phyloP scores from a whole-genome alignment of 192 early-diverging fungal species.

The Glomus cerebriforme region DNA sequence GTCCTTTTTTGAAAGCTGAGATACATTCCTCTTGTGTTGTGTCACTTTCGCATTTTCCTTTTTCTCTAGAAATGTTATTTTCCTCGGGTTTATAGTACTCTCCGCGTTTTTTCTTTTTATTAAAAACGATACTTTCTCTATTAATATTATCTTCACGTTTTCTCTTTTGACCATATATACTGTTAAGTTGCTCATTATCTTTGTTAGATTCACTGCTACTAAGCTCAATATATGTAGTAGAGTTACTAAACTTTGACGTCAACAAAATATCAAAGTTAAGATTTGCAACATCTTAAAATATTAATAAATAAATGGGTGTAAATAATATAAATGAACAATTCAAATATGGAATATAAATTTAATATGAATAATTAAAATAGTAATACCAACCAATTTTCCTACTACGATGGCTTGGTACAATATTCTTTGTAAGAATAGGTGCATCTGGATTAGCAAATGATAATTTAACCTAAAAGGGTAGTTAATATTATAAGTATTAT shows the following conservation, averaged over 20 bases:
- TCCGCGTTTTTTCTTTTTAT: neutral
- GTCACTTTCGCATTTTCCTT: neutral
- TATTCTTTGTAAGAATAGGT: neutral
- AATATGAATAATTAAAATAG: neutral
- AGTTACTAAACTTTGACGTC: neutral
- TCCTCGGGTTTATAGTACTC: neutral
- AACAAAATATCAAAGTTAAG: neutral
- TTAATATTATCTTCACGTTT: neutral
- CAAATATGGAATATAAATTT: neutral
- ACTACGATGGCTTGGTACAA: conserved; percentile 29
- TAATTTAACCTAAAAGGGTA: neutral
- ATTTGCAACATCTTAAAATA: neutral
- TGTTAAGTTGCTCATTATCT: neutral
- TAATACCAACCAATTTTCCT: conserved; percentile 25
- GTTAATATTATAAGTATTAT: neutral
- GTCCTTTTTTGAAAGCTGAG: neutral
- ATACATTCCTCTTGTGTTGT: neutral
- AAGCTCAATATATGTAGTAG: neutral
- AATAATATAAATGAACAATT: neutral
- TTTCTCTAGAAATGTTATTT: neutral
- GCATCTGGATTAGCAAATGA: neutral
- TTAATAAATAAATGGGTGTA: neutral
- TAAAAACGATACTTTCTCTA: neutral
- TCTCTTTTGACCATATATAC: neutral
- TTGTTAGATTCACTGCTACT: neutral